Base-by-base conservation (phyloP, 2,329 filamentous ascomycete species). In the Plectosphaerella plurivora region DNA sequence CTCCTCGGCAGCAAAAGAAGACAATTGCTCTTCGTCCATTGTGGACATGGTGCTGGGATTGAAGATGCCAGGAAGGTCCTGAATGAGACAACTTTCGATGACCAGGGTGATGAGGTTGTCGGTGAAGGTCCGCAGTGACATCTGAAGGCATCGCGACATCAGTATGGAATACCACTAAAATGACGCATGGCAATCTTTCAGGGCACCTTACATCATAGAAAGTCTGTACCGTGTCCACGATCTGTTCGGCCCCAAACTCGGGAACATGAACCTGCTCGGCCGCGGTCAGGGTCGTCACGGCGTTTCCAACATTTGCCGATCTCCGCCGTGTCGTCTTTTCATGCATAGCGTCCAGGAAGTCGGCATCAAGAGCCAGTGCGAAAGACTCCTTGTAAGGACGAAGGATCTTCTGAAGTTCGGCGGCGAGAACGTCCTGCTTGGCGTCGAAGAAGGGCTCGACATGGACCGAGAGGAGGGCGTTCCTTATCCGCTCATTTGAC, bases 61-160 rank as follows among this genome's bases (percentile, higher is more conserved):
- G 33, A 80, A 63, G 3, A 80, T 73, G 0, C 54, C 50, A 1
- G 69, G 66, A 0, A 80, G 53, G 2, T 72, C 66, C 1, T 52
- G 59, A 0, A 81, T 60, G 1, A 81, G 68, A 45, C 74, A 78
- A 33, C 73, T 73, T 56, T 81, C 77, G 1, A 77, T 65, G 0
- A 69, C 76, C 1, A 79, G 63, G n/a, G 69, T 76, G 16, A 73
- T 66, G 10, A 80, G 63, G 18, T 77, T 77, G 4, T 81, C 73
- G 3, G 73, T 65, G 47, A 80, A 77, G 0, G 70, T 73, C 12
- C 70, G 58, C 3, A 73, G 63, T 2, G 73, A 70, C 59, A 73
- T 70, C 72, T 75, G 7, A n/a, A 7, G 16, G 37, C 37, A 33
- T 12, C 28, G 9, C 10, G 14, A n/a, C n/a, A 16, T 39, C 15